phyloP scores from a whole-genome alignment of 2,329 filamentous ascomycete genomes.

The Acephala macrosclerotiorum region DNA sequence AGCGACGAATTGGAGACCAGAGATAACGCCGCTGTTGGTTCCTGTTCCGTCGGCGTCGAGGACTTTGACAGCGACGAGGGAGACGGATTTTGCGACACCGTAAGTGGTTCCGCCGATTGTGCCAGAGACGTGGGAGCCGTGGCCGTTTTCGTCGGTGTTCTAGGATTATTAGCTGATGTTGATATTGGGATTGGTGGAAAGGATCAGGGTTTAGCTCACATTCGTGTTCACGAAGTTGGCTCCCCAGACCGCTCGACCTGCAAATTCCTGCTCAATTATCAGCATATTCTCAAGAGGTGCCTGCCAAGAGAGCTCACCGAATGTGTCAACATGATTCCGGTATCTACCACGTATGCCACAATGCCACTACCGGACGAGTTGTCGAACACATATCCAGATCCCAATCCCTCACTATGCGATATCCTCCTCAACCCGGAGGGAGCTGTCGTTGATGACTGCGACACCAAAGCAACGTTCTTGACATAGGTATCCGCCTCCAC shows the following conservation, averaged over 20 bases:
- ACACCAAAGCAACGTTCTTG: slow-evolving; percentile 51
- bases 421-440: slow-evolving; percentile 47
- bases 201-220: not conserved
- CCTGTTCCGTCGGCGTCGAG: slow-evolving; percentile 49
- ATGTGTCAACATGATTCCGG: slow-evolving; percentile 45
- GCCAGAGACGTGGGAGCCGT: slow-evolving; percentile 52
- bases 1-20: slow-evolving; percentile 58
- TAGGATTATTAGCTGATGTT: slow-evolving; percentile 19
- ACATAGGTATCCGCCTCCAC: slow-evolving; percentile 62
- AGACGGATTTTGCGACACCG: slow-evolving; percentile 48
- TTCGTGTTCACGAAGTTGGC: slow-evolving; percentile 42
- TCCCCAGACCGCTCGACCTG: slow-evolving; percentile 45
- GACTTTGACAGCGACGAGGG: slow-evolving; percentile 49
- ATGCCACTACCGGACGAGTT: slow-evolving; percentile 43
- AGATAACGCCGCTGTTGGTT: slow-evolving; percentile 58
- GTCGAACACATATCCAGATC: slow-evolving; percentile 44
- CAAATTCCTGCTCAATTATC: slow-evolving; percentile 41
- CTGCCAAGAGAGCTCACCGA: slow-evolving; percentile 18
- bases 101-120: slow-evolving; percentile 49
- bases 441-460: slow-evolving; percentile 56
- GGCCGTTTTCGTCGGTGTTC: slow-evolving; percentile 49
- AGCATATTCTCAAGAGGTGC: not conserved
- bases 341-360: slow-evolving; percentile 48
- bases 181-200: not conserved
- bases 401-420: slow-evolving; percentile 36